Evolutionary conservation across 2,329 filamentous ascomycete species (phyloP), one percentile per base, ranked within the genome.

Genomic region (Knufia fluminis): DNA sequence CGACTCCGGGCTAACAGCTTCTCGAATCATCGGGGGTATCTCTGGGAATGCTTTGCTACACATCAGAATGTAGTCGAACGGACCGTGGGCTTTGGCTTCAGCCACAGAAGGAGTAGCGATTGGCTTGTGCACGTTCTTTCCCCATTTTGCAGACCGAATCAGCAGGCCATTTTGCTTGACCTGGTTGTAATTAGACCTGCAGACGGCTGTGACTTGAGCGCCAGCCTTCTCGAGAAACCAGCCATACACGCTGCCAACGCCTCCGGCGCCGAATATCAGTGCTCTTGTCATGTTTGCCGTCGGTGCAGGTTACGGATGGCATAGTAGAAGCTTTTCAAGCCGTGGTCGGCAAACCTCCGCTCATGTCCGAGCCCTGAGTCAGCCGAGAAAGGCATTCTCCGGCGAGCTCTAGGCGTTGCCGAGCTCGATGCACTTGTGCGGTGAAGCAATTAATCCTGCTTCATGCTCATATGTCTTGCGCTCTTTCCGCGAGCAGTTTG

Each of bases 401-500:
- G 40, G 40, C 22, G 23, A 43, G 22, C 3, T 43, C 20, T 14
- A 6, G n/a, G 33, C n/a, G 10, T 36, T 17, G 33, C 33, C 33
- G 33, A 36, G 16, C 10, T 14, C 14, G 28, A 36, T 36, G n/a
- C 16, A 36, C 28, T 14, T 7, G 28, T 14, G 14, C 14, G 7
- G 14, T 14, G 7, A 31, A 14, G 28, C 14, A 7, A 31, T 7
- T 6, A 36, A 17, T 7, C n/a, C n/a, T 16, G 7, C 33, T n/a
- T 12, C 41, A 24, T 8, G n/a, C 24, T 14, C 23, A n/a, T 48
- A 17, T 31, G 6, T 23, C 17, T 28, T 39, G 45, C 35, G 45
- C 75, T 33, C 73, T 76, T 9, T 73, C 76, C n/a, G 79, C 79
- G 49, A 95, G 65, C 58, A 87, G 75, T 46, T 83, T 74, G 55